Conservation (phyloP, 345 rosid species). For the Sisymbrium altissimum region DNA sequence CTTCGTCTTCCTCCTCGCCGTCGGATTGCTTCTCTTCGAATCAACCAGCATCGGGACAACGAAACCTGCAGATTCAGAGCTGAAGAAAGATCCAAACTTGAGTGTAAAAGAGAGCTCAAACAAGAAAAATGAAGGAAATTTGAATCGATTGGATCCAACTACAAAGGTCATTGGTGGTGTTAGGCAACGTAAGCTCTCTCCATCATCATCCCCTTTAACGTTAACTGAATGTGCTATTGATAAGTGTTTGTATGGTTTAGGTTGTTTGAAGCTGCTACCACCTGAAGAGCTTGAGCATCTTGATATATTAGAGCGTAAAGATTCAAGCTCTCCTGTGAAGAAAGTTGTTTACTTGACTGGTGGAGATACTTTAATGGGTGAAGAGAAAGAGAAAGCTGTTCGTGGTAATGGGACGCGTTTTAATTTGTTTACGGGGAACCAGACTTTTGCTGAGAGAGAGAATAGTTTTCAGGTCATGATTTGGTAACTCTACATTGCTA, state of each 20-base stretch:
- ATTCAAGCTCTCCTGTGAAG: constrained; percentile 49
- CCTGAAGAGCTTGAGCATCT: constrained; percentile 68
- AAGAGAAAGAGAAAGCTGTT: constrained; percentile 21
- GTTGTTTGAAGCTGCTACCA: constrained; percentile 79
- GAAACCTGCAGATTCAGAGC: constrained; percentile 25
- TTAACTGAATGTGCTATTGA: neutral
- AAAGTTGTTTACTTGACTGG: constrained; percentile 53
- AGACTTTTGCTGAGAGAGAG: constrained; percentile 73
- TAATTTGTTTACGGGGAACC: constrained; percentile 81
- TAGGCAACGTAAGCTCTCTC: constrained; percentile 26
- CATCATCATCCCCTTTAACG: neutral
- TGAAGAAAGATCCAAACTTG: constrained; percentile 7
- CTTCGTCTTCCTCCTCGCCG: constrained; percentile 50
- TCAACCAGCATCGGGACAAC: constrained; percentile 51
- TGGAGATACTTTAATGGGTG: constrained; percentile 26
- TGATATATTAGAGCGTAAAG: constrained; percentile 49
- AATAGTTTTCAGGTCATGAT: constrained; percentile 70
- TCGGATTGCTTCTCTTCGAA: constrained; percentile 58
- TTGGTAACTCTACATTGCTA: constrained; percentile 27
- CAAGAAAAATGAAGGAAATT: constrained; percentile 28
- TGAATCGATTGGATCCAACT: constrained; percentile 33
- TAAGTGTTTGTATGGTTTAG: constrained; percentile 37
- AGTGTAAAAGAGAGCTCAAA: neutral
- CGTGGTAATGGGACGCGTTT: constrained; percentile 49
- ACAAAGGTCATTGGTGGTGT: constrained; percentile 37